phyloP scores from a whole-genome alignment of 2,329 filamentous ascomycete species.

The Trichophaea hybrida region DNA sequence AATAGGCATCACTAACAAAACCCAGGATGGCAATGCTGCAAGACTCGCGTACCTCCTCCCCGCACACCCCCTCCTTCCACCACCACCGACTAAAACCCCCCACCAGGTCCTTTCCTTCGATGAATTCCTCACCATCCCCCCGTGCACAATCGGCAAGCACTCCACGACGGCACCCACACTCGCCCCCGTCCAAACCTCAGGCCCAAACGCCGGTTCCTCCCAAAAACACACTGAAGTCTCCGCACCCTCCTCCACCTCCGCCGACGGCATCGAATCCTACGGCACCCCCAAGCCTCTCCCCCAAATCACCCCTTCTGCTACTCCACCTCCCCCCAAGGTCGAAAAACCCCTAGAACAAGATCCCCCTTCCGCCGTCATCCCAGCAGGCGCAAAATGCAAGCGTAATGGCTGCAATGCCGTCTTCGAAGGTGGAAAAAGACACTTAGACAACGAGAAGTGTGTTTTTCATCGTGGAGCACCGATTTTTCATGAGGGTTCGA shows the following conservation, averaged over 20 bases:
- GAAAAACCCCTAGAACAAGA: constrained; percentile 65
- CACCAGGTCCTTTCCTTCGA: constrained; percentile 79
- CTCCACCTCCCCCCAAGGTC: constrained; percentile 46
- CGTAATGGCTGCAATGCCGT: constrained; percentile 56
- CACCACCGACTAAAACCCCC: constrained; percentile 27
- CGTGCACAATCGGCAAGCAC: constrained; percentile 87
- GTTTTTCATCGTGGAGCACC: constrained; percentile 78
- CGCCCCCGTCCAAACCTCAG: constrained; percentile 31
- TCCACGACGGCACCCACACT: constrained; percentile 55
- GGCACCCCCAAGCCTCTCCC: constrained; percentile 27
- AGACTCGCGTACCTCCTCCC: constrained; percentile 39
- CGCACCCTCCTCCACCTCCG: constrained; percentile 31
- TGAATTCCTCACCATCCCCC: constrained; percentile 84
- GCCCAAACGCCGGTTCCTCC: constrained; percentile 25
- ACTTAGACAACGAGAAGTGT: constrained; percentile 60
- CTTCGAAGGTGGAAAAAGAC: constrained; percentile 45
- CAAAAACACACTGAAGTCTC: constrained; percentile 21
- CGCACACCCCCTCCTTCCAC: too few relatives aligned
- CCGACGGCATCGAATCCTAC: constrained; percentile 37
- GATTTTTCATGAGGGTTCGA: constrained; percentile 85
- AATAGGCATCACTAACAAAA: not conserved
- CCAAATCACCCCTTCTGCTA: constrained; percentile 28
- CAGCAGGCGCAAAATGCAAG: constrained; percentile 60
- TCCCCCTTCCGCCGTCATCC: constrained; percentile 58
- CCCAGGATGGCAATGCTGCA: constrained; percentile 96